Conservation (phyloP, 495 filamentous ascomycete genomes). For the Lasiosphaeris hirsuta region DNA sequence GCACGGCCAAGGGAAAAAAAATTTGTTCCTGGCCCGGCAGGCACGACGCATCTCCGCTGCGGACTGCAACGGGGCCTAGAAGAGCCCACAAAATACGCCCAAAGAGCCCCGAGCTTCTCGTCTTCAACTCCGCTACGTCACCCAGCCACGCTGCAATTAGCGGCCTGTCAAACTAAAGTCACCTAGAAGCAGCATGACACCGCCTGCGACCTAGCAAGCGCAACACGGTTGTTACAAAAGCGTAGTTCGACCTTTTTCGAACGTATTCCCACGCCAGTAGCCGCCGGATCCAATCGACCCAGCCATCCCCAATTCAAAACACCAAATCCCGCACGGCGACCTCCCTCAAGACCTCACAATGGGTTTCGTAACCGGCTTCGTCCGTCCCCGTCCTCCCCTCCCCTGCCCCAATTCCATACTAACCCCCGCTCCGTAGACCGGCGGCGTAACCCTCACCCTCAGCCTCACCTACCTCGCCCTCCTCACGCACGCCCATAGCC, state of each 20-base stretch:
- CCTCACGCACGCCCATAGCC: constrained; percentile 67
- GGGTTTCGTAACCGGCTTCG: constrained; percentile 65
- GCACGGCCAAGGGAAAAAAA: no score
- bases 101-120: no score
- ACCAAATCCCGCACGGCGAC: neutral
- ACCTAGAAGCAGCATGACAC: no score
- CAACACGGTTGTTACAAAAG: no score
- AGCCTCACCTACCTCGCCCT: constrained; percentile 77
- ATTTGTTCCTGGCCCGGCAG: no score
- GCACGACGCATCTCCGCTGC: no score
- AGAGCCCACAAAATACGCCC: no score
- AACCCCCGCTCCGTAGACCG: constrained; percentile 52
- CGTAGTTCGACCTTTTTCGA: neutral
- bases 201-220: no score
- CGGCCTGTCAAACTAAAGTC: no score
- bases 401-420: constrained; percentile 10
- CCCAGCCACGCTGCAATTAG: no score
- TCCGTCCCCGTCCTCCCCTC: constrained; percentile 44
- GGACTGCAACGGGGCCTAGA: no score
- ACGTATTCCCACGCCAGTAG: neutral
- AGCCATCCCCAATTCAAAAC: neutral
- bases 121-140: no score
- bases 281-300: neutral
- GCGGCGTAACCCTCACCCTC: constrained; percentile 82
- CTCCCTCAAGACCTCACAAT: constrained; percentile 15